Evolutionary conservation across 2,329 filamentous ascomycete species (phyloP), one percentile per base, ranked within the genome.

Genomic region (Intubia oerlemansii): DNA sequence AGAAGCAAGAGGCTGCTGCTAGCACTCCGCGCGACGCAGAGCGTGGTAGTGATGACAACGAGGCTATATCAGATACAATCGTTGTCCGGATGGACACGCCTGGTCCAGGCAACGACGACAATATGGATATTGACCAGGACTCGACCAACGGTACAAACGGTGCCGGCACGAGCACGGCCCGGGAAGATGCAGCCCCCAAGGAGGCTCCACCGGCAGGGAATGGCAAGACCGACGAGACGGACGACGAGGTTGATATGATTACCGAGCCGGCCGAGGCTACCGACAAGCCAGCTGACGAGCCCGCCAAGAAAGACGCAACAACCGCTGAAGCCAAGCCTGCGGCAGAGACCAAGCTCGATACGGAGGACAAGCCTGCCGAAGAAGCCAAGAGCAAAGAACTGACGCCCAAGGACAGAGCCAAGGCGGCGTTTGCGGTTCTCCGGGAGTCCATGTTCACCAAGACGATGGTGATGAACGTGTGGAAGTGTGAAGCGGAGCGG

Each of bases 381-480:
- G 33, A 40, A 10, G 24, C 36, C 34, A 30, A 42, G 32, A n/a
- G n/a, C n/a, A n/a, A n/a, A 27, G 28, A 33, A 12, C 23, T 12
- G 4, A 28, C 10, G 10, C 25, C 29, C 17, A 13, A 61, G 10
- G 66, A 63, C 18, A 73, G 77, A 14, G 84, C 82, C 39, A 66
- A 73, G 42, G 78, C 85, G 31, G 66, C 90, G 10, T 84, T 81
- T 28, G 62, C 68, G 30, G 76, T 91, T 24, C 74, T 92, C 30
- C 52, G 62, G 25, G 65, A 70, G 33, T 64, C 57, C 35, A 70
- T 70, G 64, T 85, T 92, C 39, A 91, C 84, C 22, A 92, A 92
- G 52, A 91, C 81, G 0, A 91, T 91, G 74, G 74, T 78, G 2
- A 72, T 92, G 47, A 85, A 90, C 43, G 81, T 93, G 4, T 93